phyloP scores from a whole-genome alignment of 2,329 filamentous ascomycete genomes.

The Apiospora hydei region DNA sequence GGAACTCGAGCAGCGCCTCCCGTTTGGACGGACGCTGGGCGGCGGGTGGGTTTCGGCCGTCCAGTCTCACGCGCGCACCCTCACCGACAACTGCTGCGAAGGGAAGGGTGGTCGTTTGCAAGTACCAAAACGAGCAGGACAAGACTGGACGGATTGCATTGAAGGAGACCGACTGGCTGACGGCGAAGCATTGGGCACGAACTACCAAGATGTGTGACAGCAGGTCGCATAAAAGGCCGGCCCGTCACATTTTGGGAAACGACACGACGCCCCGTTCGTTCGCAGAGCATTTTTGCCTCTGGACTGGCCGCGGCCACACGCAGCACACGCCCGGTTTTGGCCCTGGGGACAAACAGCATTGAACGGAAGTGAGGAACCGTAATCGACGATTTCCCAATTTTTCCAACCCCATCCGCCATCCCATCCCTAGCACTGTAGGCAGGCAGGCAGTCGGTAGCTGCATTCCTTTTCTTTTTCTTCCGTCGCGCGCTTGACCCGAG shows the following conservation, averaged over 20 bases:
- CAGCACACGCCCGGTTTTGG: neutral
- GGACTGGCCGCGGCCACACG: conserved; percentile 12
- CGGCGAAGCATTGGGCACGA: conserved; percentile 25
- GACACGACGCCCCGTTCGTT: conserved; percentile 20
- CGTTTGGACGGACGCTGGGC: conserved; percentile 21
- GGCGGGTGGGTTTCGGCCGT: conserved; percentile 5
- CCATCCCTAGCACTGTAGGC: neutral
- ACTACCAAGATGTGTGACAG: conserved; percentile 21
- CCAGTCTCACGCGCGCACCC: conserved; percentile 13
- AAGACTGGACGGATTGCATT: neutral
- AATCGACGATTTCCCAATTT: conserved; percentile 8
- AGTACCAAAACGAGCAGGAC: conserved; percentile 19
- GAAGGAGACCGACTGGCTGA: neutral
- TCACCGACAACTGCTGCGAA: conserved; percentile 17
- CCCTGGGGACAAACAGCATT: neutral
- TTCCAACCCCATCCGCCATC: neutral
- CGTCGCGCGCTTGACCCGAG: conserved; percentile 19
- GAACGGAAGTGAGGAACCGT: conserved; percentile 18
- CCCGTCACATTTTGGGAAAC: conserved; percentile 24
- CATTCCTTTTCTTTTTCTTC: conserved; percentile 18
- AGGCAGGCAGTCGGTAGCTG: neutral
- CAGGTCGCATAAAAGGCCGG: conserved; percentile 24
- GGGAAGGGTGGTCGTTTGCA: conserved; percentile 10
- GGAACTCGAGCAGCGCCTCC: conserved; percentile 21
- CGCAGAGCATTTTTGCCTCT: neutral